These are phyloP conservation scores for Irpex sp. DNA, from an alignment of 1,284 basidiomycete species.

Conservation along the genomic window DNA sequence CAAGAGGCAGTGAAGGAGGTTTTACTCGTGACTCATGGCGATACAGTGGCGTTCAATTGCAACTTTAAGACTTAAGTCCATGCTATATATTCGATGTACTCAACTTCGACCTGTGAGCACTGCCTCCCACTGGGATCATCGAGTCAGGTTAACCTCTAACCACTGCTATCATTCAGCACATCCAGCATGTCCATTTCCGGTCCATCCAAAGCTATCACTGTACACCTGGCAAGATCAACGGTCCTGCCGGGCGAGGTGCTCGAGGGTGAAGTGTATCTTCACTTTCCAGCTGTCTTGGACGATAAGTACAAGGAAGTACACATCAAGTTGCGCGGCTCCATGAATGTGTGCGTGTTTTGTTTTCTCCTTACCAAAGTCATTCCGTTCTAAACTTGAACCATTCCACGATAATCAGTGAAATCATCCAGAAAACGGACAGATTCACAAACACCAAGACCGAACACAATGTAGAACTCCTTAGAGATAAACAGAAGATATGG, in stretches of 20 bases:
- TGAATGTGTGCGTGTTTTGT: conserved; percentile 13
- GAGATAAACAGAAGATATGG: conserved; percentile 18
- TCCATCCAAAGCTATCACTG: background rate
- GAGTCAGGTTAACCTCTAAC: background rate
- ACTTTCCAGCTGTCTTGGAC: conserved; percentile 16
- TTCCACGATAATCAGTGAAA: background rate
- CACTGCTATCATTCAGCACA: background rate
- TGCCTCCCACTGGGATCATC: background rate
- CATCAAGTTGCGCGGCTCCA: conserved; percentile 19
- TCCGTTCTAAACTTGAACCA: background rate
- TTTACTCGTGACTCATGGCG: no score
- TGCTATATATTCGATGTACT: background rate
- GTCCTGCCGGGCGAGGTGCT: conserved; percentile 6
- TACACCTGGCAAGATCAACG: background rate
- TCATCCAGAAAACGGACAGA: background rate
- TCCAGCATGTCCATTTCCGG: background rate
- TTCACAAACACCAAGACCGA: background rate
- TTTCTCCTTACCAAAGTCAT: background rate
- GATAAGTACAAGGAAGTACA: conserved; percentile 20
- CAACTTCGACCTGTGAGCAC: background rate
- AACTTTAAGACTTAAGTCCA: background rate
- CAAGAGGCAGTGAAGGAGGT: no score
- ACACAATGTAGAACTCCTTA: conserved; percentile 7
- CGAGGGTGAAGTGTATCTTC: conserved; percentile 19
- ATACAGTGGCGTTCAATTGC: no score